These are phyloP conservation scores for Coffea humblotiana DNA, from an alignment of 305 asterid genomes.

Conservation along the genomic window DNA sequence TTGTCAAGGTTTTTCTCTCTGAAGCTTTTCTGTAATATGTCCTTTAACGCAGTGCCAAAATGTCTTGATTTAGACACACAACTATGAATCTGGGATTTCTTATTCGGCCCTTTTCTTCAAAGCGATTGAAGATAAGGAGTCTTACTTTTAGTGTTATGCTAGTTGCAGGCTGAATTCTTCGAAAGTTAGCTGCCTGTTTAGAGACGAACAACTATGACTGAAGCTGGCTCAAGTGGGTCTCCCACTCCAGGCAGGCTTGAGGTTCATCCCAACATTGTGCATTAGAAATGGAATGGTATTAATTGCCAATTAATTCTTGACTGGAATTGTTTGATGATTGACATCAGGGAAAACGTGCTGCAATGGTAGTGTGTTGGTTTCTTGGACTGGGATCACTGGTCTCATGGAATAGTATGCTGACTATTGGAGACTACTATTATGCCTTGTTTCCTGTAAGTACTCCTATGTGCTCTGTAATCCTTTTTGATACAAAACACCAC, in stretches of 20 bases:
- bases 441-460: constrained; percentile 61
- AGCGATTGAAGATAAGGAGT: background rate
- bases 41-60: background rate
- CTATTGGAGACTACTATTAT: constrained; percentile 76
- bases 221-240: constrained; percentile 1
- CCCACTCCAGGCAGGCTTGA: constrained; percentile 17
- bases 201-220: constrained; percentile 2
- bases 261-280: constrained; percentile 8
- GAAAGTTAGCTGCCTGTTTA: background rate
- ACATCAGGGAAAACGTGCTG: constrained; percentile 60
- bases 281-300: background rate
- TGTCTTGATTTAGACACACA: background rate
- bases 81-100: background rate
- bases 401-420: constrained; percentile 80
- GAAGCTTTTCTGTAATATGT: background rate
- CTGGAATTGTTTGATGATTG: background rate
- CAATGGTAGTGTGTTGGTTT: constrained; percentile 60
- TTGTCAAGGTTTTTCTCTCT: background rate
- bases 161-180: background rate
- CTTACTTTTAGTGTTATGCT: background rate
- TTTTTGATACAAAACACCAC: background rate
- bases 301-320: background rate
- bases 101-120: background rate
- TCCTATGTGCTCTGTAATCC: background rate
- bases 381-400: constrained; percentile 85